Evolutionary conservation across 2,329 filamentous ascomycete species (phyloP), one percentile per base, ranked within the genome.

Genomic region (Drechslerella stenobrocha): DNA sequence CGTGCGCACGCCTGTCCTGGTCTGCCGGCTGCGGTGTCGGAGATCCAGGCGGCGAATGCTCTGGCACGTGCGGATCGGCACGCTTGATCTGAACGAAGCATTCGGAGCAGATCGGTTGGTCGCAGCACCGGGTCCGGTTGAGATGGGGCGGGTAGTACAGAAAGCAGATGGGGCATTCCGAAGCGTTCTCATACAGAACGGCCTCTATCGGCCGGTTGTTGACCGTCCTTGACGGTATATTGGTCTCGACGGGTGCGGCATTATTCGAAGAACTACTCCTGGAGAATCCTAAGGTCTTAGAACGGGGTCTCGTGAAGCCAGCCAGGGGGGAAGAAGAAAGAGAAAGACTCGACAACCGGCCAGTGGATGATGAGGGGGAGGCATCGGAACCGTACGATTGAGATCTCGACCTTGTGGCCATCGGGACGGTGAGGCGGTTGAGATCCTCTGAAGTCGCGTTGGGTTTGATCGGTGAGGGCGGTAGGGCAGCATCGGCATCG

Each of bases 11-110:
- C 35, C 75, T 73, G 70, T 77, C 77, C 6, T 77, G 75, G 59
- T 81, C 78, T 13, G 46, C 60, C 15, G 71, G 70, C 6, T 75
- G 73, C 30, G 76, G 72, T 37, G 74, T 74, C 8, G 76, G 75
- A 46, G 77, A 76, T 59, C 77, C 77, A 32, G 55, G 70, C 5
- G 60, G 69, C 30, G 61, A 67, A 74, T 93, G 89, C 75, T 96
- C 89, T 1, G 90, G 89, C 35, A 90, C 84, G 75, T 96, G 89
- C 7, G 90, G 91, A 71, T 98, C 92, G 2, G 90, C 86, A 40
- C 93, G 84, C 76, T 96, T 97, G 75, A 98, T 98, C 76, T 98
- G 93, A 2, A 98, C 93, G 74, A 98, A 98, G 76, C 93, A 98
- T 78, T 98, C 93, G 40, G 91, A 97, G 78, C 93, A 98, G 70